These are phyloP conservation scores for Erodium maritimum DNA, from an alignment of 345 rosid genomes.

Conservation along the genomic window DNA sequence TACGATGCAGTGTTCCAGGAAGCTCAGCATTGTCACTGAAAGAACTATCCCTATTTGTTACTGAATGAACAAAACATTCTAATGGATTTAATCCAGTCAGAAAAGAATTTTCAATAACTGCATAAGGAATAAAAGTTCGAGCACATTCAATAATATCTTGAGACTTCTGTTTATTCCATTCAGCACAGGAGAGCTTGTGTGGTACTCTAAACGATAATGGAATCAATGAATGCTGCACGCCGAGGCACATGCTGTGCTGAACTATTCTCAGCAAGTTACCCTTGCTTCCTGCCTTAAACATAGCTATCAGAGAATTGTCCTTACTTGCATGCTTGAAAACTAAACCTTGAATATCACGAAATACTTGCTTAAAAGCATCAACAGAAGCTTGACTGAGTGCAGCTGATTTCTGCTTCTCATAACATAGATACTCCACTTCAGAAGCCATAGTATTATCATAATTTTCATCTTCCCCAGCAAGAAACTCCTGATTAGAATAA, in stretches of 20 bases:
- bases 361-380: constrained; percentile 63
- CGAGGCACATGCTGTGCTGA: constrained; percentile 87
- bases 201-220: constrained; percentile 78
- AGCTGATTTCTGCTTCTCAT: constrained; percentile 73
- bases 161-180: constrained; percentile 49
- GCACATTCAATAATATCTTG: constrained; percentile 29
- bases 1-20: constrained; percentile 75
- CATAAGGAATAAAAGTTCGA: constrained; percentile 54
- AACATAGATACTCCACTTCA: constrained; percentile 32
- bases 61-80: constrained; percentile 81
- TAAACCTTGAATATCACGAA: constrained; percentile 62
- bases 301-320: constrained; percentile 57
- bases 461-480: constrained; percentile 32
- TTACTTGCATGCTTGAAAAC: constrained; percentile 45
- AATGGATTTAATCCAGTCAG: constrained; percentile 65
- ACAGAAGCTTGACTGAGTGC: constrained; percentile 58
- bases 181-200: constrained; percentile 42
- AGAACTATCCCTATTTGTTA: constrained; percentile 71
- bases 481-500: constrained; percentile 45
- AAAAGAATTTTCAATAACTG: constrained; percentile 61
- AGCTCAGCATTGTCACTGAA: constrained; percentile 94
- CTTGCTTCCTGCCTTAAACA: constrained; percentile 92
- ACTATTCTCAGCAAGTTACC: constrained; percentile 67
- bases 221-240: constrained; percentile 68
- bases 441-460: constrained; percentile 16